Base-by-base conservation (phyloP, 1,139 yeast genomes). In the Pichia terricola region DNA sequence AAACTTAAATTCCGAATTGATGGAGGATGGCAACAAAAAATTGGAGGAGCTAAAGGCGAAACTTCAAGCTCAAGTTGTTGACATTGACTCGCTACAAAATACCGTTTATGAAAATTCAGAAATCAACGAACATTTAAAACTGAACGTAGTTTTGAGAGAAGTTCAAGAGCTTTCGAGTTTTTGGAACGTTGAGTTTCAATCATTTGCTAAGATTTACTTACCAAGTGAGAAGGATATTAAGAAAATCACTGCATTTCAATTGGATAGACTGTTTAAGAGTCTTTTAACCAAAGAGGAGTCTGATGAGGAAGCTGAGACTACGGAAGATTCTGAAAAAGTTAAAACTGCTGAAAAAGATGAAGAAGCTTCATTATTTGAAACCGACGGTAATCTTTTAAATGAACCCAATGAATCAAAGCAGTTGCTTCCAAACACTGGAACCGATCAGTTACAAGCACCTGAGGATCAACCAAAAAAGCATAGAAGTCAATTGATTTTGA, bases 161-260 rank as follows among this genome's bases (percentile, higher is more conserved):
- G 70, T 91, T 28, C 96, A 91, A 57, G 89, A 83, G 49, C 67
- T 81, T 41, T 94, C 94, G 4, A 89, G 87, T 27, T 73, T 69
- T 40, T 94, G 98, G 98, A 96, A 91, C 62, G 60, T 65, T 28
- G 95, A 84, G 48, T 88, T 94, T 57, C 73, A 77, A 39, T 85
- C 79, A n/a, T 88, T 91, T 64, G 96, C 86, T 51, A 73, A 73
- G 43, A 72, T 70, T 30, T 91, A 74, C 57, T 73, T 91, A 48
- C 97, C 97, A 0, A 80, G 95, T 16, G 98, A 94, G 61, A 86
- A 83, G 57, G 98, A 94, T 70, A 85, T 94, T 52, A 82, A 95
- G 7, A 72, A 88, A 49, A 84, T 91, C 40, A 89, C 98, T 2
- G 86, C 95, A 11, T 82, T 82, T 53, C 98, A 91, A 58, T 68